phyloP scores from a whole-genome alignment of 441 rosid genomes.

The Populus hybrid region DNA sequence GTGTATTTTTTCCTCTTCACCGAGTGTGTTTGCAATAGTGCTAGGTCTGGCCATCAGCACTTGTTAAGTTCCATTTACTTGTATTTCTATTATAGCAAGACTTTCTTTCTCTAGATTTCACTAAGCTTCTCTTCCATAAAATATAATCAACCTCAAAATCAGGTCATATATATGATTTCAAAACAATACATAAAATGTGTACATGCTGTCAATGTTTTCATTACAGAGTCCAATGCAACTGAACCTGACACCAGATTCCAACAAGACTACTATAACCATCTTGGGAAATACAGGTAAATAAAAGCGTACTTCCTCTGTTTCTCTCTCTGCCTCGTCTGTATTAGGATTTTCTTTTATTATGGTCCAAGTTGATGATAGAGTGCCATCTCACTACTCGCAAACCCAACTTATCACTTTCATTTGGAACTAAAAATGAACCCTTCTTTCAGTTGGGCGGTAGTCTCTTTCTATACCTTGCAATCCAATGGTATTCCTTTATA shows the following conservation, averaged over 20 bases:
- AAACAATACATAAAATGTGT: neutral
- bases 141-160: neutral
- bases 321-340: neutral
- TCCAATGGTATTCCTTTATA: neutral
- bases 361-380: neutral
- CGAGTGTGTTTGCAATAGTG: neutral
- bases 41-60: neutral
- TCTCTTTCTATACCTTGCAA: neutral
- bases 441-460: neutral
- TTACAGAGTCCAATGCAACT: constrained; percentile 56
- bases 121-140: neutral
- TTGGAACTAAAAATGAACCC: neutral
- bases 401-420: neutral
- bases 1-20: neutral
- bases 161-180: neutral
- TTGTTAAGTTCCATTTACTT: neutral
- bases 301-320: neutral
- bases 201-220: constrained; percentile 7
- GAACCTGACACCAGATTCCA: constrained; percentile 59
- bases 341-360: neutral
- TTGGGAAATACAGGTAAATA: constrained; percentile 80
- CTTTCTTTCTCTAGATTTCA: neutral
- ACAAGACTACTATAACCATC: constrained; percentile 60
- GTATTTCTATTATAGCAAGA: neutral
- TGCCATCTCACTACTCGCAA: too few relatives aligned